A percentile compares a stretch with the other conserved stretches of the same genome.
phyloP scores from a whole-genome alignment of 2,329 filamentous ascomycete genomes.

The Aspergillus terreus region DNA sequence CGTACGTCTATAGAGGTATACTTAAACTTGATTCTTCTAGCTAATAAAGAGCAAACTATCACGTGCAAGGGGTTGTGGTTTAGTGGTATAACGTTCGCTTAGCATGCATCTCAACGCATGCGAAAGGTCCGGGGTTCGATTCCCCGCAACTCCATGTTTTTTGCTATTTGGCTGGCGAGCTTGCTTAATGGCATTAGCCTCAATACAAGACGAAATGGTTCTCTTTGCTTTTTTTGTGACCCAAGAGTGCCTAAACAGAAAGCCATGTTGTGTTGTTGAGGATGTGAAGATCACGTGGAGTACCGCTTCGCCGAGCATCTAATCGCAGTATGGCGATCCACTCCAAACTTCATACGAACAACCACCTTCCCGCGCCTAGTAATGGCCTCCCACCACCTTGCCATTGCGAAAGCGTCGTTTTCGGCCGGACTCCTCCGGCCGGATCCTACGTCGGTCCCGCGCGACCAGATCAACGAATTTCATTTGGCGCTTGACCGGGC shows the following conservation, averaged over 20 bases:
- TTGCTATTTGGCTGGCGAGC: background rate
- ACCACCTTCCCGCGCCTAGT: background rate
- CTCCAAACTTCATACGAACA: conserved; percentile 1
- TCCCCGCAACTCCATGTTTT: conserved; percentile 5
- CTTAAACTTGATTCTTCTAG: background rate
- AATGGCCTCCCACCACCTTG: conserved; percentile 68
- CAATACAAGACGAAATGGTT: too few species aligned
- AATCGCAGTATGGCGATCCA: background rate
- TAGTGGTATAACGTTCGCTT: background rate
- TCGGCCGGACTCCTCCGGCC: conserved; percentile 69
- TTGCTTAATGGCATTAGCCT: too few species aligned
- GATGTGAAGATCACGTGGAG: background rate
- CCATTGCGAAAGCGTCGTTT: conserved; percentile 76
- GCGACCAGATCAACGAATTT: conserved; percentile 67
- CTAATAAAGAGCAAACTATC: background rate
- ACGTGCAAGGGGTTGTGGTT: background rate
- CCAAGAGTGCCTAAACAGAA: too few species aligned
- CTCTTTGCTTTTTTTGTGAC: too few species aligned
- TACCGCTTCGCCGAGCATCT: background rate
- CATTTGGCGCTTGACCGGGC: conserved; percentile 62
- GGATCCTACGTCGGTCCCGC: conserved; percentile 66
- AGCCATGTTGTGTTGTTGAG: background rate
- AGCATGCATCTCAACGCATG: conserved; percentile 1
- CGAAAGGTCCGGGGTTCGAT: conserved; percentile 16
- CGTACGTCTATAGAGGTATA: too few species aligned